Conservation (phyloP, 2,329 filamentous ascomycete genomes). For the Diaporthe sp. region DNA sequence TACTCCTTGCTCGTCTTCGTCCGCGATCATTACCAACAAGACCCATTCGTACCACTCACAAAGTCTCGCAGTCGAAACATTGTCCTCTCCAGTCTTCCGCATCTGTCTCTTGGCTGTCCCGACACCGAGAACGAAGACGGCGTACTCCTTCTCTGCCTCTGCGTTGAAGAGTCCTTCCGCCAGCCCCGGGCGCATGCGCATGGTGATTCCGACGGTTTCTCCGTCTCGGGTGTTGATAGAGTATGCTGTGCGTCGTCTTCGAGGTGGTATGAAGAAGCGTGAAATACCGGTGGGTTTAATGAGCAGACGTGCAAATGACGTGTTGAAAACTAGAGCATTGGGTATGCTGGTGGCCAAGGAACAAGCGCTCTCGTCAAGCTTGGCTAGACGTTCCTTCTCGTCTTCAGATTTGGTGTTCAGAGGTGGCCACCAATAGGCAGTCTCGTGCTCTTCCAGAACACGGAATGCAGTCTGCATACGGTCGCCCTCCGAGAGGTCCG, state of each 20-base stretch:
- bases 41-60: background rate
- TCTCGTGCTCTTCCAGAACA: background rate
- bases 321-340: background rate
- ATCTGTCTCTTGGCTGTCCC: background rate
- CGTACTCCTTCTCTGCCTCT: background rate
- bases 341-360: background rate
- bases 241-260: background rate
- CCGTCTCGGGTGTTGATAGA: background rate
- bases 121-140: background rate
- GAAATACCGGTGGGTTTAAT: background rate
- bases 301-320: background rate
- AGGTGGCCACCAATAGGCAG: background rate
- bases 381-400: background rate
- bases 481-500: background rate
- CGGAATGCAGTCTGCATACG: background rate
- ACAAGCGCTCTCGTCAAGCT: background rate
- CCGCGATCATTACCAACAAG: background rate
- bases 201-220: background rate
- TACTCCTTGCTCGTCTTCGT: background rate
- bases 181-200: background rate
- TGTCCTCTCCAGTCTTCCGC: background rate
- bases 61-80: background rate
- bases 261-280: background rate
- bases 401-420: background rate
- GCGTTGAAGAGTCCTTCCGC: background rate